Evolutionary conservation across 164 flowering plant species (phyloP), one percentile per base, ranked within the genome.

Genomic region (Vitis cinerea): DNA sequence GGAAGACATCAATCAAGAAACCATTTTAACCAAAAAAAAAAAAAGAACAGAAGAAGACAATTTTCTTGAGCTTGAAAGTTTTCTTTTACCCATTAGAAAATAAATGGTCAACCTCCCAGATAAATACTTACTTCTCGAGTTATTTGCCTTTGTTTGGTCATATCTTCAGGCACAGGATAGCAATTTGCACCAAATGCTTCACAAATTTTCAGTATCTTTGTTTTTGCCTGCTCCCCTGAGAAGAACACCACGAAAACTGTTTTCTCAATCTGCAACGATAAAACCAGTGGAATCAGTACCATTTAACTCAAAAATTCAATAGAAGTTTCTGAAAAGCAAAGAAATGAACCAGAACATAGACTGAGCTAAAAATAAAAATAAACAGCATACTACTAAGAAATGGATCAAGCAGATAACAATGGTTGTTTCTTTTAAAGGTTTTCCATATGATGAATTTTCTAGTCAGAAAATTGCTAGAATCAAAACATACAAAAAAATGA

Each of bases 181-280:
- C 97, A 96, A 82, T 88, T 91, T 75, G 99, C 98, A 67, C 97
- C 92, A 87, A 93, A 96, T 63, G 99, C 97, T 78, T 93, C 97
- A 85, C 99, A 96, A 51, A 96, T 93, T 87, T 89, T 93, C 69
- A 90, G 77, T 72, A 96, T 87, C 83, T 96, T 96, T 64, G 85
- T 83, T 74, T 81, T 91, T 71, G 99, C 98, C 73, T 91, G 99
- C 83, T 90, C 97, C 61, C 99, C 99, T 0, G 99, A 96, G 82
- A 96, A 96, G 85, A 89, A 91, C 27, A 93, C 94, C 59, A 96
- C 97, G 83, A 96, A 96, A 10, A 93, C 92, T 55, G 82, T 85
- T 83, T 89, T 96, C 82, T 93, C 93, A 60, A 91, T 94, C 99
- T 96, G 91, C 67, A 83, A 52, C 66, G 29, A 3, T 29, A 53